Conservation (phyloP, 78 protist genomes). For the Chrysochromulina tobinii region DNA sequence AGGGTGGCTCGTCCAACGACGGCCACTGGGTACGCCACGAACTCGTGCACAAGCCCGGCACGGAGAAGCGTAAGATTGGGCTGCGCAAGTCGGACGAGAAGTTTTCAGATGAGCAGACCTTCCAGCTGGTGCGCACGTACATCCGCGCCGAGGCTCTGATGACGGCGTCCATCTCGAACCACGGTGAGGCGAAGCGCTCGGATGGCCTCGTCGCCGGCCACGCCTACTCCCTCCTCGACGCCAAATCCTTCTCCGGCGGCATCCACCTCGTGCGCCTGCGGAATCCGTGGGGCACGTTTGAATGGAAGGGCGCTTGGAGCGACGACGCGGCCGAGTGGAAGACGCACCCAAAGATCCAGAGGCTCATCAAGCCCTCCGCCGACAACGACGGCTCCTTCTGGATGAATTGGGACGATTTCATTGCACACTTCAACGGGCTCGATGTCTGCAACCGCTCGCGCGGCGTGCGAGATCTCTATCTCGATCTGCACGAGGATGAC, state of each 20-base stretch:
- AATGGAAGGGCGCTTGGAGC: constrained; percentile 42
- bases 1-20: neutral
- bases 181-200: neutral
- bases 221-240: constrained; percentile 10
- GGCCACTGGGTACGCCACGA: neutral
- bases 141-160: neutral
- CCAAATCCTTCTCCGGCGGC: neutral
- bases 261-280: constrained; percentile 26
- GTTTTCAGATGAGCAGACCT: neutral
- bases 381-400: constrained; percentile 28
- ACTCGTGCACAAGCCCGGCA: neutral
- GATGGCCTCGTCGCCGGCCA: constrained; percentile 26
- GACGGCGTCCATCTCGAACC: neutral
- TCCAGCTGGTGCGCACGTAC: neutral
- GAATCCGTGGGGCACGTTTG: constrained; percentile 45
- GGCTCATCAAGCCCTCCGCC: neutral
- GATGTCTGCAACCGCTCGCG: constrained; percentile 29
- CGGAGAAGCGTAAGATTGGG: neutral
- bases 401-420: neutral
- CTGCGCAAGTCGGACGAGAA: neutral
- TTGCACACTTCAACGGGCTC: neutral
- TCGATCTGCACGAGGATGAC: too few relatives aligned
- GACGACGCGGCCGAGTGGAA: constrained; percentile 18
- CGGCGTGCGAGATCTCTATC: too few relatives aligned
- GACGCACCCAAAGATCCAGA: neutral